Base-by-base conservation (phyloP, 306 rosid species). In the Citrullus colocynthis region DNA sequence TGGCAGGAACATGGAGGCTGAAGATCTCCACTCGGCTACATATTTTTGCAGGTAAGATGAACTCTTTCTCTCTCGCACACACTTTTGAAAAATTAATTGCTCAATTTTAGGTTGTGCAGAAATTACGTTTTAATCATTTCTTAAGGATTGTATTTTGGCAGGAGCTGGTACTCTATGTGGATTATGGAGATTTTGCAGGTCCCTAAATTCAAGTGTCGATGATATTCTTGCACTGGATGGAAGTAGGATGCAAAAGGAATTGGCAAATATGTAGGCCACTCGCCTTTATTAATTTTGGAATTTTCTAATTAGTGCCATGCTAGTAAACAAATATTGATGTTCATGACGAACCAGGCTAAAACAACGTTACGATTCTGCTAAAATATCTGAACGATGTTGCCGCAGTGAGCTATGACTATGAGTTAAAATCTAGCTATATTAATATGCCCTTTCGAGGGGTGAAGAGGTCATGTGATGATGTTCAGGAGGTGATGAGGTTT, bases 211-310 rank as follows among this genome's bases (percentile, higher is more conserved):
- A 36, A 76, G 73, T 72, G 80, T 77, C 42, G 92, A 87, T 45
- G 85, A 83, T 73, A 87, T 95, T 79, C 97, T 95, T 85, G 48
- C 88, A 70, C 59, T 84, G 86, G 88, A 89, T 66, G 97, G 97
- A 71, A 90, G 85, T 86, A 78, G 78, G 78, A 81, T 89, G 83
- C 98, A 95, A 87, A 85, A 66, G 76, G 98, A 92, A 86, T 82
- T 95, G 30, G 92, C 91, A 14, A 86, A 87, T 75, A 88, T 92
- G 97, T 95, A 83, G 6, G 89, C 88, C 80, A 75, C 78, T 80
- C 73, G 60, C 42, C 74, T 78, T 73, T 14, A 45, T 57, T 80
- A n/a, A 20, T 81, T 9, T 16, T 72, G 48, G 69, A 45, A 41
- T 24, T 78, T 83, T 70, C 81, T 67, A 11, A 60, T 64, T 9